Base-by-base conservation (phyloP, 345 rosid species). In the Excoecaria cochinchinensis region DNA sequence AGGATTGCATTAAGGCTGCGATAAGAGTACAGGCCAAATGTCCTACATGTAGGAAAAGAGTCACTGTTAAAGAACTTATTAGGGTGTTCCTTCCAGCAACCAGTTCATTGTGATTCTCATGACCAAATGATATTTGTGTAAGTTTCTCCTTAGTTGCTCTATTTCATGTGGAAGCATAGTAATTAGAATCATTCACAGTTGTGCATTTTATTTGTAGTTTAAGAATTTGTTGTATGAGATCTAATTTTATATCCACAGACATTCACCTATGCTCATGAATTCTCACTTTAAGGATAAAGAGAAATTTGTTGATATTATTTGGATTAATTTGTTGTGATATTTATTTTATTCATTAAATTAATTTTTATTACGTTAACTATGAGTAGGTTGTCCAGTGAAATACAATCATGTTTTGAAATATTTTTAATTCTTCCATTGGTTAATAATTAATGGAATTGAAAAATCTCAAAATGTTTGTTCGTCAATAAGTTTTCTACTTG, bases 1-100 rank as follows among this genome's bases (percentile, higher is more conserved):
- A 84, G 79, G 56, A 36, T 52, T 96, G 99, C 82, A 90, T 96
- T 44, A 85, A 55, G 86, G 70, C 73, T 40, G 98, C 95, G 3
- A 75, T 93, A 48, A 71, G 86, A 58, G 19, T 59, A 24, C 93
- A 90, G 83, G 80, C 77, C 40, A 91, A 89, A 82, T 96, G 99
- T 77, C 99, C 98, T 2, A 88, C 98, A 0, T 96, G 99, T 83
- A 77, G 99, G 85, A 93, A 96, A 83, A 89, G 73, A 58, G 86
- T 91, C 16, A 69, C 81, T n/a, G 67, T 36, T 39, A 93, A 82
- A 76, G 92, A 88, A 36, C 88, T 96, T 72, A 90, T 92, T 62
- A 84, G 99, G 78, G 89, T 96, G 71, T 93, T 89, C 86, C 97
- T 96, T 76, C 99, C 99, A 67, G 75, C 95, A 42, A 83, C 89